These are phyloP conservation scores for Ricinus communis DNA, from an alignment of 345 rosid species.

Conservation along the genomic window DNA sequence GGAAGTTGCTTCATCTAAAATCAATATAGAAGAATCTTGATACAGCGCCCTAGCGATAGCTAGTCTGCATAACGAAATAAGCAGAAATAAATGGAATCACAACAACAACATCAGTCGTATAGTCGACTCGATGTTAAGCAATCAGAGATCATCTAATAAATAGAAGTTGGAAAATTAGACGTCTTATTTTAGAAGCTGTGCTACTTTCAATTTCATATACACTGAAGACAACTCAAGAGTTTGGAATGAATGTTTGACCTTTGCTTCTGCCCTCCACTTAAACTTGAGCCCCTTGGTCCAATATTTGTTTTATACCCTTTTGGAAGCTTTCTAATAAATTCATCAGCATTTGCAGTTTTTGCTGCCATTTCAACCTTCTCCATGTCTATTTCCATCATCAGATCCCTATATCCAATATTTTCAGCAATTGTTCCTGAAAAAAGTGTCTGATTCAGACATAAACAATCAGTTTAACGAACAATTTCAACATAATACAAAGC, in stretches of 20 bases:
- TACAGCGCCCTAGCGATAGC: slow-evolving; percentile 94
- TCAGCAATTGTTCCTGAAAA: slow-evolving; percentile 95
- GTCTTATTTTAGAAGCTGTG: not conserved
- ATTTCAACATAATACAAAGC: slow-evolving; percentile 9
- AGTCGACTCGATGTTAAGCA: not conserved
- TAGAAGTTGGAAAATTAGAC: not conserved
- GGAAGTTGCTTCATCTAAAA: slow-evolving; percentile 98
- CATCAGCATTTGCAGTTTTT: slow-evolving; percentile 79
- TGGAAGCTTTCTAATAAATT: slow-evolving; percentile 76
- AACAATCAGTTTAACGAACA: slow-evolving; percentile 21
- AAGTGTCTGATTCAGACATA: slow-evolving; percentile 49
- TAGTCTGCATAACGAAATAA: slow-evolving; percentile 48
- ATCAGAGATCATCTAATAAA: not conserved
- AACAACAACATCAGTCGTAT: not conserved
- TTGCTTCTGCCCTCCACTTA: slow-evolving; percentile 97
- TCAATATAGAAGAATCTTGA: slow-evolving; percentile 71
- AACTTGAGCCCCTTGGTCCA: slow-evolving; percentile 85
- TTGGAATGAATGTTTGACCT: slow-evolving; percentile 46
- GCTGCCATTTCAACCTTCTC: slow-evolving; percentile 76
- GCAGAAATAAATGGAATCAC: not conserved
- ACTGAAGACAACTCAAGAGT: not conserved
- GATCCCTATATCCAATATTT: slow-evolving; percentile 88
- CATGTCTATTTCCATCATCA: slow-evolving; percentile 60
- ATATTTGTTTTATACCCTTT: slow-evolving; percentile 66
- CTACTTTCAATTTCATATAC: not conserved